Percentiles rank a stretch among this genome's conserved stretches.
Evolutionary conservation across 371 early-diverging fungal species (phyloP).

Genomic region (Haplosporangium sp.): DNA sequence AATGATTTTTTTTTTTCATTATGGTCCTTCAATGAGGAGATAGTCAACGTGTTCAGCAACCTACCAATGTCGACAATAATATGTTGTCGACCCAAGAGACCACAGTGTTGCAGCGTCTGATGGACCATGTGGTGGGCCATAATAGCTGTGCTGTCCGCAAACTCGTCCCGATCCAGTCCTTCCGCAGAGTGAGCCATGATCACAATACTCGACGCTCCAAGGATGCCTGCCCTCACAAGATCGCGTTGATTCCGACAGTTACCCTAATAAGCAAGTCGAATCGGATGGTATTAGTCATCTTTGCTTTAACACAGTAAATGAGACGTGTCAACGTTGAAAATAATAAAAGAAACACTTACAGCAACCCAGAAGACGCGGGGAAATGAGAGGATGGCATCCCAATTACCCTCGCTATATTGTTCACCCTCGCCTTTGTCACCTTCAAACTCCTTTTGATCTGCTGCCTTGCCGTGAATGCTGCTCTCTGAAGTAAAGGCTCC

Average conservation of each 20-base stretch:
- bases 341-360: conserved; percentile 45
- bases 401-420: conserved; percentile 3
- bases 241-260: conserved; percentile 69
- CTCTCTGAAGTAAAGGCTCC: conserved; percentile 16
- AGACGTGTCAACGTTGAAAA: not conserved
- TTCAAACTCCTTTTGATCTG: not conserved
- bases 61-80: conserved; percentile 49
- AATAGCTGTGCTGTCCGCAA: conserved; percentile 50
- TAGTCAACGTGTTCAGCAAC: not conserved
- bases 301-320: not conserved
- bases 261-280: conserved; percentile 48
- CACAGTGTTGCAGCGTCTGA: conserved; percentile 37
- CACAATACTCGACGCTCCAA: conserved; percentile 67
- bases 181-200: conserved; percentile 60
- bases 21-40: not conserved
- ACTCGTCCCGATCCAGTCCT: conserved; percentile 41
- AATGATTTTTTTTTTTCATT: not conserved
- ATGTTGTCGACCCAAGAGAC: conserved; percentile 32
- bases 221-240: conserved; percentile 65
- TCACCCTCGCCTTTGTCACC: not conserved
- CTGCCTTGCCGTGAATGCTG: conserved; percentile 1
- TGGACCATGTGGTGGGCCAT: conserved; percentile 51
- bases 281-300: no score
- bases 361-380: conserved; percentile 66
- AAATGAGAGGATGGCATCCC: conserved; percentile 59